Base-by-base conservation (phyloP, 2,329 filamentous ascomycete genomes). In the Diaporthe nobilis region DNA sequence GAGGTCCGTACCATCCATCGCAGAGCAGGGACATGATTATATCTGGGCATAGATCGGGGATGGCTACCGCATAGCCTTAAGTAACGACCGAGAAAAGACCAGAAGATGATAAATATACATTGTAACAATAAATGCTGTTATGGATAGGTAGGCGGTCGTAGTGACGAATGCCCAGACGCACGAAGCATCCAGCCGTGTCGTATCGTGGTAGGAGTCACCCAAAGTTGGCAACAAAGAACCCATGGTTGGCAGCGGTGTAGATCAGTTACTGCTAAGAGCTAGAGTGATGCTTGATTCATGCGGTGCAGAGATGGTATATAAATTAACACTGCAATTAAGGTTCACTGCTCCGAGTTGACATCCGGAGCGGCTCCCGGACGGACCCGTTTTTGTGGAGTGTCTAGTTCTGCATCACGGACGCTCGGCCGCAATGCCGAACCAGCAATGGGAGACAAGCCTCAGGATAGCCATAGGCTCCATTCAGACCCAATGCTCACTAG, bases 391-490 rank as follows among this genome's bases (percentile, higher is more conserved):
- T 31, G 28, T 31, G 28, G 28, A 31, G 28, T 31, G 28, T 31
- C 28, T 31, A 31, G 31, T 31, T 31, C 2, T 8, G 44, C 10
- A 60, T n/a, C 31, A 42, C 58, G 58, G 58, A 42, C 20, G 58
- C 15, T 61, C 58, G 58, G 58, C 58, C 58, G 58, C 58, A 42
- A 61, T 25, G 22, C 58, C 58, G 37, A 61, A 34, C 22, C 22
- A 61, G 13, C 37, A 42, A 17, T n/a, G 6, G 6, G 4, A n/a
- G 34, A 49, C 44, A 49, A 49, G 44, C 44, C 31, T 22, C 20
- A 37, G 20, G 8, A 10, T 8, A 34, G 57, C 10, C 34, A 5
- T 6, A 4, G 22, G 20, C 31, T 17, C 37, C 22, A 9, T 61
- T 61, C 34, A 12, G 58, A 25, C 28, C 34, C 55, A n/a, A 4